A percentile compares a stretch with the other conserved stretches of the same genome.
Evolutionary conservation across 2,329 filamentous ascomycete species (phyloP).

Genomic region (Coniochaeta sp.): DNA sequence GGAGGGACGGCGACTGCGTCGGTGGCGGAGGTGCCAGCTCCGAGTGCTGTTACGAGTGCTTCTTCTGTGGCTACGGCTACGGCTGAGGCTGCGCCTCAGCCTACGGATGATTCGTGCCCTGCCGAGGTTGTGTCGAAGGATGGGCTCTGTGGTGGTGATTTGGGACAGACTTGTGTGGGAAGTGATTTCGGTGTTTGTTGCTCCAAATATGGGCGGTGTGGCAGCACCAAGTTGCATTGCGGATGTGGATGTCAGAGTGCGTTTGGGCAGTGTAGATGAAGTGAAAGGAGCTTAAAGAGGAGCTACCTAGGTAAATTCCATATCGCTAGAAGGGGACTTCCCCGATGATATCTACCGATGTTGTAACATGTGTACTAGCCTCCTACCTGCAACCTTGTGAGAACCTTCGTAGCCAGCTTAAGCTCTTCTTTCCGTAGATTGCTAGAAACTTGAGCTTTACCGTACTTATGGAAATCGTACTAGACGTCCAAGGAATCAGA

Average conservation of each 20-base stretch:
- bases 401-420: too few relatives aligned
- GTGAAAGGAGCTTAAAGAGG: not conserved
- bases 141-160: conserved; percentile 30
- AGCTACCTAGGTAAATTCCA: not conserved
- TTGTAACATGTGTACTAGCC: not conserved
- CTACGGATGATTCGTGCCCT: not conserved
- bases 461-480: too few relatives aligned
- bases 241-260: conserved; percentile 24
- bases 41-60: not conserved
- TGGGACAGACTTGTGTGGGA: conserved; percentile 31
- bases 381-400: too few relatives aligned
- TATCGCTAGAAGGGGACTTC: not conserved
- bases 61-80: not conserved
- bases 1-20: not conserved
- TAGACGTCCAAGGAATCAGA: too few relatives aligned
- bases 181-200: conserved; percentile 35
- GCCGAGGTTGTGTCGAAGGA: conserved; percentile 21
- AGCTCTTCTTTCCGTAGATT: too few relatives aligned
- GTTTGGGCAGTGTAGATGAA: not conserved
- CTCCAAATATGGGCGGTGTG: conserved; percentile 30
- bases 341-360: too few relatives aligned
- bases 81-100: not conserved
- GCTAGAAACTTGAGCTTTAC: too few relatives aligned
- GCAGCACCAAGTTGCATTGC: conserved; percentile 25
- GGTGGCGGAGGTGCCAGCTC: not conserved